Evolutionary conservation across 495 filamentous ascomycete genomes (phyloP).

Genomic region (Penicillium samsonianum): DNA sequence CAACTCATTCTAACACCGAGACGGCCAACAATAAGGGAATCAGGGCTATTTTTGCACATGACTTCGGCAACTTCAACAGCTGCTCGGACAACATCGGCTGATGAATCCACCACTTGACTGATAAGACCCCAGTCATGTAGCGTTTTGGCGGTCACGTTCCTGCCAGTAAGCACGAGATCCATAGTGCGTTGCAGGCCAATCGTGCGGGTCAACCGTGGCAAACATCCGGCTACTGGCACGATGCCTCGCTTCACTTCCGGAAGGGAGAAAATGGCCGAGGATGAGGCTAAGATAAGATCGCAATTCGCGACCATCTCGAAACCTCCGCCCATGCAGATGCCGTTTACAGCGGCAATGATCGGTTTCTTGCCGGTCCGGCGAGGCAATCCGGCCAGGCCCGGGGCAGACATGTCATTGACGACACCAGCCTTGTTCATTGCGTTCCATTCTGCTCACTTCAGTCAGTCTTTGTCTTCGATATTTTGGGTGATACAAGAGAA

Average conservation of each 20-base stretch:
- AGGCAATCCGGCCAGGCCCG: constrained; percentile 56
- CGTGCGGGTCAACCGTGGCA: constrained; percentile 70
- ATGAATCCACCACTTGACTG: constrained; percentile 32
- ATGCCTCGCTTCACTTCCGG: constrained; percentile 73
- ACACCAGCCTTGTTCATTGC: constrained; percentile 35
- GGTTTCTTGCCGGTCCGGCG: constrained; percentile 56
- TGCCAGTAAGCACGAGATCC: constrained; percentile 69
- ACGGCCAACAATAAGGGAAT: constrained; percentile 66
- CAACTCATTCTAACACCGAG: constrained; percentile 67
- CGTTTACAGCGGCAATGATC: constrained; percentile 74
- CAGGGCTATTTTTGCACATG: constrained; percentile 60
- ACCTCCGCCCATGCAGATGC: constrained; percentile 73
- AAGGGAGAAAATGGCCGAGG: constrained; percentile 57
- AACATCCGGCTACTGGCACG: constrained; percentile 65
- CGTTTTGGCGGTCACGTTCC: constrained; percentile 55
- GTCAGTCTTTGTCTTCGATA: not conserved
- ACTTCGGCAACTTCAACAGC: constrained; percentile 22
- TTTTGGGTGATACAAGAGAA: not conserved
- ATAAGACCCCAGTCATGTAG: constrained; percentile 68
- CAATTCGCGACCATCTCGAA: constrained; percentile 71
- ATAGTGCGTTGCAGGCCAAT: constrained; percentile 68
- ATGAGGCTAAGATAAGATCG: constrained; percentile 65
- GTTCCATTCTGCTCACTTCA: constrained; percentile 40
- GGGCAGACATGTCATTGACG: constrained; percentile 46
- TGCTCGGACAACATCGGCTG: constrained; percentile 32